Evolutionary conservation across 2,329 filamentous ascomycete genomes (phyloP).

Genomic region (Venturia nashicola): DNA sequence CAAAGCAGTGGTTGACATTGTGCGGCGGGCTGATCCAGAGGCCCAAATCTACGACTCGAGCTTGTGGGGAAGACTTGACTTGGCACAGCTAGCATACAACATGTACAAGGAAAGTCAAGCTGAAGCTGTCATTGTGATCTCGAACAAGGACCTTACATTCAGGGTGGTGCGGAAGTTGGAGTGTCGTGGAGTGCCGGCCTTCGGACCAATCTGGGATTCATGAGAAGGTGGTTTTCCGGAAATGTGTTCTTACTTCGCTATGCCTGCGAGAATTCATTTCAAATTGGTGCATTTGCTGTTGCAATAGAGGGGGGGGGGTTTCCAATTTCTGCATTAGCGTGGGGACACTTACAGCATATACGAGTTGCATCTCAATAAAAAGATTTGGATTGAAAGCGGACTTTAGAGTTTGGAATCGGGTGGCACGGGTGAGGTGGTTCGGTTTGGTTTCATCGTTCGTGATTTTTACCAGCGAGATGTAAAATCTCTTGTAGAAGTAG

Average conservation of each 20-base stretch:
- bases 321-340: background rate
- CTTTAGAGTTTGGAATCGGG: background rate
- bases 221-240: background rate
- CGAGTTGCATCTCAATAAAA: background rate
- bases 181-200: conserved; percentile 21
- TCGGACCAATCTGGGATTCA: conserved; percentile 26
- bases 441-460: background rate
- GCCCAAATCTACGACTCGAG: conserved; percentile 23
- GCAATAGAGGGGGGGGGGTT: background rate
- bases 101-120: conserved; percentile 18
- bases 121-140: conserved; percentile 25
- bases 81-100: conserved; percentile 18
- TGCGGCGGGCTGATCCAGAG: conserved; percentile 17
- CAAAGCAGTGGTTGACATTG: conserved; percentile 10
- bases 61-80: conserved; percentile 19
- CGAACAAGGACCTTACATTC: conserved; percentile 21
- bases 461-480: background rate
- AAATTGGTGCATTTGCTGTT: background rate
- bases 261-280: background rate
- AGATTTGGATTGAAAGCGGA: background rate
- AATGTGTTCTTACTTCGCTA: background rate
- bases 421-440: background rate
- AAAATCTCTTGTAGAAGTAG: background rate
- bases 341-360: background rate
- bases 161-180: conserved; percentile 22